These are phyloP conservation scores for Heterobasidion occidentale DNA, from an alignment of 1,284 basidiomycete genomes.

Conservation along the genomic window DNA sequence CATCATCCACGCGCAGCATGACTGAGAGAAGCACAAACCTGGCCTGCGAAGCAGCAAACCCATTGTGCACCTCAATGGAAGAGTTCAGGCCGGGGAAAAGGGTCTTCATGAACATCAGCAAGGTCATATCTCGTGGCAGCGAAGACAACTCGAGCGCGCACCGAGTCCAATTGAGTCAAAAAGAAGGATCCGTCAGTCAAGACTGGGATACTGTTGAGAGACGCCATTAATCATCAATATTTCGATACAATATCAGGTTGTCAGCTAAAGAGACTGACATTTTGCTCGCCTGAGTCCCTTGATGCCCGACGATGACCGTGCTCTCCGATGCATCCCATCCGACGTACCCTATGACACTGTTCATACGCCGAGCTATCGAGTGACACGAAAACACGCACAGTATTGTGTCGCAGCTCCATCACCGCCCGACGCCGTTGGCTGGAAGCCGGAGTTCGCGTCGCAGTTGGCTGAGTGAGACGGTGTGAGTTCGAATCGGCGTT, in stretches of 20 bases:
- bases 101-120: constrained; percentile 1
- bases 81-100: constrained; percentile 52
- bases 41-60: constrained; percentile 48
- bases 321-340: constrained; percentile 16
- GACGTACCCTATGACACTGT: constrained; percentile 15
- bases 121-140: neutral
- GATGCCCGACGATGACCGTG: constrained; percentile 19
- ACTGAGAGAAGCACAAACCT: constrained; percentile 23
- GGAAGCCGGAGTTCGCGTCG: constrained; percentile 41
- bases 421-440: constrained; percentile 46
- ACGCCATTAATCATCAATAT: neutral
- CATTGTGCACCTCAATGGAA: constrained; percentile 43
- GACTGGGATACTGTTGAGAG: constrained; percentile 30
- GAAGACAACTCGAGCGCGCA: neutral
- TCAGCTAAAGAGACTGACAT: constrained; percentile 27
- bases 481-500: neutral
- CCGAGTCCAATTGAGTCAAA: constrained; percentile 28
- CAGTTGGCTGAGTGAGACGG: constrained; percentile 35
- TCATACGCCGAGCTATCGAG: neutral
- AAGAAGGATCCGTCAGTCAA: constrained; percentile 47
- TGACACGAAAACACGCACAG: constrained; percentile 13
- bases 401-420: constrained; percentile 14
- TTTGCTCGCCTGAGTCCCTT: constrained; percentile 20
- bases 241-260: neutral
- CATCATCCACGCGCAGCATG: neutral